These are phyloP conservation scores for Rosellinia necatrix DNA, from an alignment of 2,329 filamentous ascomycete genomes.

Conservation along the genomic window DNA sequence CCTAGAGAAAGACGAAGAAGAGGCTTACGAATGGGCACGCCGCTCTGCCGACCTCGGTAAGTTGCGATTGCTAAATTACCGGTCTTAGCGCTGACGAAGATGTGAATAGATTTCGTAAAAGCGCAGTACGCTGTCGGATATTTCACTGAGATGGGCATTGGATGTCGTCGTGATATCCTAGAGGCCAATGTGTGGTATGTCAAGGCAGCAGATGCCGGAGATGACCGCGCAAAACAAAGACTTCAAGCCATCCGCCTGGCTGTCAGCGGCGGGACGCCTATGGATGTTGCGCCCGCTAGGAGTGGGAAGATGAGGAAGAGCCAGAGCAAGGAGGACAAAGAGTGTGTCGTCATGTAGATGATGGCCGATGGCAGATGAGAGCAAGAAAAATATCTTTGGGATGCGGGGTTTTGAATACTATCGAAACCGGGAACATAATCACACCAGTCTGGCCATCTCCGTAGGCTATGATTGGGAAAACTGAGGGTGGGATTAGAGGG, in stretches of 20 bases:
- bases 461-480: slow-evolving; percentile 3
- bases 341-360: slow-evolving; percentile 62
- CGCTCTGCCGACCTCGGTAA: slow-evolving; percentile 84
- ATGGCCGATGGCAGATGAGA: slow-evolving; percentile 9
- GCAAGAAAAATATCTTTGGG: background rate
- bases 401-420: slow-evolving; percentile 21
- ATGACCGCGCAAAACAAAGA: slow-evolving; percentile 85
- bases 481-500: slow-evolving; percentile 17
- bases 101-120: slow-evolving; percentile 62
- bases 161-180: slow-evolving; percentile 89
- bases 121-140: slow-evolving; percentile 97
- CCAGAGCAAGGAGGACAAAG: slow-evolving; percentile 50
- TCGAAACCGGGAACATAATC: slow-evolving; percentile 7
- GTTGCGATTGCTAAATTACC: slow-evolving; percentile 35
- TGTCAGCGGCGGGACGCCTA: slow-evolving; percentile 62
- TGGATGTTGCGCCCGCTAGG: slow-evolving; percentile 60
- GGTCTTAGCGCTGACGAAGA: slow-evolving; percentile 25
- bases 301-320: slow-evolving; percentile 57
- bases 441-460: background rate
- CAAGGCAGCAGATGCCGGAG: slow-evolving; percentile 87
- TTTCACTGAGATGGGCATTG: slow-evolving; percentile 98
- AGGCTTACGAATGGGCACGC: slow-evolving; percentile 95
- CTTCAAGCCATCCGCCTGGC: slow-evolving; percentile 86
- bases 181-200: slow-evolving; percentile 99
- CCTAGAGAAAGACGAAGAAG: slow-evolving; percentile 90